Percentiles rank a stretch among this genome's conserved stretches.
Conservation (phyloP, 768 basidiomycete genomes). For the Mycena crocata region DNA sequence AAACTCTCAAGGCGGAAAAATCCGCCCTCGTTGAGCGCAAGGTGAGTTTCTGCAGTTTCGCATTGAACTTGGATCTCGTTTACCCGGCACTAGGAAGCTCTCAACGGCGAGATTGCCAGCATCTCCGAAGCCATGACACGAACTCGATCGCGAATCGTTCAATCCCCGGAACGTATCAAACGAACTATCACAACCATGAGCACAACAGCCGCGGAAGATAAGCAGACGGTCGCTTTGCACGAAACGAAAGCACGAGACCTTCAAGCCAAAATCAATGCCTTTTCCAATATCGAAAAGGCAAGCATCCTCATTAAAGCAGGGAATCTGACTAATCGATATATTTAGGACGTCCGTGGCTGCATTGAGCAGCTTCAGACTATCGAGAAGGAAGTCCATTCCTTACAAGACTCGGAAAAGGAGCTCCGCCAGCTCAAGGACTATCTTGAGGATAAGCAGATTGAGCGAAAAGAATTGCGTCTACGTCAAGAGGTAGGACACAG, state of each 20-base stretch:
- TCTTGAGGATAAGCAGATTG: constrained; percentile 79
- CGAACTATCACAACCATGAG: constrained; percentile 85
- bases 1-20: constrained; percentile 79
- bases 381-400: constrained; percentile 70
- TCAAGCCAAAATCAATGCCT: constrained; percentile 75
- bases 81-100: constrained; percentile 58
- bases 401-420: constrained; percentile 76
- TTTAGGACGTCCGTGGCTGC: constrained; percentile 76
- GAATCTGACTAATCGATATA: not conserved
- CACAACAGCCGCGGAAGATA: constrained; percentile 74
- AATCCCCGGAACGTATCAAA: constrained; percentile 91
- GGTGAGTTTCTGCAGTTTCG: constrained; percentile 48
- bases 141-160: constrained; percentile 82
- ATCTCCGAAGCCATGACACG: constrained; percentile 71
- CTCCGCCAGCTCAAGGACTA: constrained; percentile 76
- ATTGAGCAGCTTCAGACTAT: constrained; percentile 82
- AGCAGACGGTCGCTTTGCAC: constrained; percentile 69
- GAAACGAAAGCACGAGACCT: constrained; percentile 85
- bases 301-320: not conserved
- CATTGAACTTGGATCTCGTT: not conserved
- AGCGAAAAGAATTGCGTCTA: constrained; percentile 74
- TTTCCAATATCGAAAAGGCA: constrained; percentile 83
- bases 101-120: constrained; percentile 69
- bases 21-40: constrained; percentile 71
- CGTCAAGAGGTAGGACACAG: constrained; percentile 69